Percentiles rank a stretch among this genome's conserved stretches.
These are phyloP conservation scores for Nematodospora valgi DNA, from an alignment of 805 yeast genomes.

Conservation along the genomic window DNA sequence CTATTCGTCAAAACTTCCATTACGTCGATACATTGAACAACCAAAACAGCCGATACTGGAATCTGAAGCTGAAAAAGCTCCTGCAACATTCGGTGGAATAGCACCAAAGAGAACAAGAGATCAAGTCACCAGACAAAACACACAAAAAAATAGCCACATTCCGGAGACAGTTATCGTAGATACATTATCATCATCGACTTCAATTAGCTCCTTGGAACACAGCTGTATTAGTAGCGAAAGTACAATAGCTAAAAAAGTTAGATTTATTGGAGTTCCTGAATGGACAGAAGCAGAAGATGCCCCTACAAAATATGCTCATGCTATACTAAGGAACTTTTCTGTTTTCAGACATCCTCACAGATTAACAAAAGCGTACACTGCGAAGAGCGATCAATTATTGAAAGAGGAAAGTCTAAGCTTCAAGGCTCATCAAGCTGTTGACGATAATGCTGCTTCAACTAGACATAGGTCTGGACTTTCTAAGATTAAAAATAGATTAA, in stretches of 20 bases:
- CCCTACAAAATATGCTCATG: constrained; percentile 40
- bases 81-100: constrained; percentile 4
- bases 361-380: constrained; percentile 15
- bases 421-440: constrained; percentile 12
- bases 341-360: constrained; percentile 23
- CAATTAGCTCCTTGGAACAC: background rate
- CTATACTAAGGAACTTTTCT: constrained; percentile 38
- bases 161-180: constrained; percentile 4
- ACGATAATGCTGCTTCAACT: constrained; percentile 4
- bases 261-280: constrained; percentile 51
- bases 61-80: constrained; percentile 3
- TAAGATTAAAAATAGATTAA: constrained; percentile 15
- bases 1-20: constrained; percentile 22
- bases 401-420: constrained; percentile 39
- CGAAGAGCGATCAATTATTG: constrained; percentile 34
- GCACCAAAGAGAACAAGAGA: constrained; percentile 16
- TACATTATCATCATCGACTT: constrained; percentile 2
- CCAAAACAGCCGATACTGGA: constrained; percentile 7
- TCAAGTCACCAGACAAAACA: constrained; percentile 26
- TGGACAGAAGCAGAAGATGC: constrained; percentile 54
- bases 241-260: constrained; percentile 37
- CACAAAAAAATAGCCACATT: constrained; percentile 27
- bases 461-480: constrained; percentile 12
- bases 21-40: constrained; percentile 15
- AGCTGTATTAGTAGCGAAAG: constrained; percentile 11